Evolutionary conservation across 306 rosid genomes (phyloP).

Genomic region (Carpinus viminea): DNA sequence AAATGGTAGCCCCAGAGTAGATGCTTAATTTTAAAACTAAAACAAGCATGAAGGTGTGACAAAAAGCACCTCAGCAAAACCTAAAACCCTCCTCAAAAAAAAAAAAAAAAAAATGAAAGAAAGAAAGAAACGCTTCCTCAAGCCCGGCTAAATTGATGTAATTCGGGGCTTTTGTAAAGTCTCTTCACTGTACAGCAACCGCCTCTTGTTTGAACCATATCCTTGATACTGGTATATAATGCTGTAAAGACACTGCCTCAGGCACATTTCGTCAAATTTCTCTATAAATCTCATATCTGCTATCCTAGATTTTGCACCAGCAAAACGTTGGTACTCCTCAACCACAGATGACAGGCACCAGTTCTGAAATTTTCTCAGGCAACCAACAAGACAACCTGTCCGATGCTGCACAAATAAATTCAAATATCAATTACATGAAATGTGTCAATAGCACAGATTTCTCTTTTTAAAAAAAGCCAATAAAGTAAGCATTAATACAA

Average conservation of each 20-base stretch:
- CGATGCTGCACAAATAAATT: slow-evolving; percentile 60
- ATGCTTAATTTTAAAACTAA: neutral
- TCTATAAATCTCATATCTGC: slow-evolving; percentile 73
- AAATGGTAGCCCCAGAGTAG: neutral
- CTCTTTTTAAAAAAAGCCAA: neutral
- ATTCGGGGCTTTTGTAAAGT: slow-evolving; percentile 67
- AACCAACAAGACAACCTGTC: slow-evolving; percentile 88
- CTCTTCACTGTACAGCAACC: slow-evolving; percentile 71
- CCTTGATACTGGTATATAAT: slow-evolving; percentile 92
- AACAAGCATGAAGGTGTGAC: slow-evolving; percentile 2
- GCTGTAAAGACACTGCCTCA: slow-evolving; percentile 93
- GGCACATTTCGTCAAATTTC: slow-evolving; percentile 47
- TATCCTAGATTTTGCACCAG: slow-evolving; percentile 70
- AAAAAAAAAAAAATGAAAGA: neutral
- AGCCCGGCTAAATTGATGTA: slow-evolving; percentile 42
- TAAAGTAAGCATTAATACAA: neutral
- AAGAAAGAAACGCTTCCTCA: slow-evolving; percentile 12
- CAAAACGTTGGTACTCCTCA: slow-evolving; percentile 82
- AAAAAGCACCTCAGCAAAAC: neutral
- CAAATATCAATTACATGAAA: neutral
- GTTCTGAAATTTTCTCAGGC: slow-evolving; percentile 88
- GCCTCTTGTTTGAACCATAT: slow-evolving; percentile 71
- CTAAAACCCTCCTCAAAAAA: neutral
- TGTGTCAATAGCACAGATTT: neutral
- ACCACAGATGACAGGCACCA: slow-evolving; percentile 86